Conservation (phyloP, 306 rosid species). For the Lathyrus tuberosus region DNA sequence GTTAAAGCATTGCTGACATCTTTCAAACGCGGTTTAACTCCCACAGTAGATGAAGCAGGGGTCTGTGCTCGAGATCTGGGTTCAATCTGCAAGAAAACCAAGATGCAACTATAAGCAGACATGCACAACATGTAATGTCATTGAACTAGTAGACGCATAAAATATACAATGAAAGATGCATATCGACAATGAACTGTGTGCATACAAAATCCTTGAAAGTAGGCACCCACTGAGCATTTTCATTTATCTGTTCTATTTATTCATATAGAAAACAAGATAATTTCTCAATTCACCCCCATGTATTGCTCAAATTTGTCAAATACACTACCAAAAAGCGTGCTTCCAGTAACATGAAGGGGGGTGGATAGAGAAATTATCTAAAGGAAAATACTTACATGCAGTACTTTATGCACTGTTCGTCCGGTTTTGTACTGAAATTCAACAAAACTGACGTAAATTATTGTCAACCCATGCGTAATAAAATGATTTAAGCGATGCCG, state of each 20-base stretch:
- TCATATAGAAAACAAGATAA: neutral
- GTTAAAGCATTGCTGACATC: constrained; percentile 89
- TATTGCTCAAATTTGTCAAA: too few species aligned
- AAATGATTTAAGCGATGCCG: too few species aligned
- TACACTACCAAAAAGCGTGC: too few species aligned
- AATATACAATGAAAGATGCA: constrained; percentile 8
- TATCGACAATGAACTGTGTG: constrained; percentile 10
- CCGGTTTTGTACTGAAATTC: too few species aligned
- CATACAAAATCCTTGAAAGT: neutral
- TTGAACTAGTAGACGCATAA: constrained; percentile 3
- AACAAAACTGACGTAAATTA: too few species aligned
- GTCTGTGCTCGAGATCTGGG: constrained; percentile 81
- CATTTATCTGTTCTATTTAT: neutral
- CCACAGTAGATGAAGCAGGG: constrained; percentile 60
- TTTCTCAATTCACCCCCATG: too few species aligned
- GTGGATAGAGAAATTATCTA: too few species aligned
- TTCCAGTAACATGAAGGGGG: too few species aligned
- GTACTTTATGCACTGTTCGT: too few species aligned
- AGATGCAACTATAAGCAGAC: constrained; percentile 22
- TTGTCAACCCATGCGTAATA: too few species aligned
- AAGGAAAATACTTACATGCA: too few species aligned
- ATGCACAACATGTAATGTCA: constrained; percentile 4
- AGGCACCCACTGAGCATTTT: neutral
- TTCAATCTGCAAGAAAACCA: constrained; percentile 66
- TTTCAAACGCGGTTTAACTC: constrained; percentile 72